These are phyloP conservation scores for Trypanosoma lewisi DNA, from an alignment of 208 protist species.

Conservation along the genomic window DNA sequence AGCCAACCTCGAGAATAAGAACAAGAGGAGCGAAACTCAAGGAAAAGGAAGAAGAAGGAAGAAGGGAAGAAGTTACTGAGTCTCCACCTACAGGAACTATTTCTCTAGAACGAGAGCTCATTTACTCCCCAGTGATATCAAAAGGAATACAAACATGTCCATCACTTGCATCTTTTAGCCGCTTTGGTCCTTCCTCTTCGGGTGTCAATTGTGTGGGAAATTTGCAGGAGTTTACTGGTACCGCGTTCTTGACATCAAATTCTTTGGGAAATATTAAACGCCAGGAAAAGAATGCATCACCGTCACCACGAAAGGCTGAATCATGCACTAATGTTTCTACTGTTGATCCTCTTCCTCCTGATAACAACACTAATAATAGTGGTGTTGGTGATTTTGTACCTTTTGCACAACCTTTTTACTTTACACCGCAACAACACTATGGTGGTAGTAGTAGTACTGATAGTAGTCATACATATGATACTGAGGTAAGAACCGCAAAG, in stretches of 20 bases:
- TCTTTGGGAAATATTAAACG: neutral
- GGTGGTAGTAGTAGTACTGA: neutral
- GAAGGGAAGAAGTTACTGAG: neutral
- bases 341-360: too few species aligned
- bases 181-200: neutral
- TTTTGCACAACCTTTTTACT: conserved; percentile 3
- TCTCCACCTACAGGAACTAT: neutral
- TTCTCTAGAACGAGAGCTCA: neutral
- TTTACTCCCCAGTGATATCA: conserved; percentile 5
- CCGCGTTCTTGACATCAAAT: neutral
- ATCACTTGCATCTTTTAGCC: neutral
- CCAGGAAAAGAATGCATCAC: neutral
- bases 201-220: neutral
- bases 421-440: conserved; percentile 15
- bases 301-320: neutral
- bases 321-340: neutral
- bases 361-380: too few species aligned
- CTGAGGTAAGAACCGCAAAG: neutral
- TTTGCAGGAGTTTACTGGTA: neutral
- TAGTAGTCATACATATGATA: neutral
- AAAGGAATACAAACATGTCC: neutral
- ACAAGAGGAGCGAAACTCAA: neutral
- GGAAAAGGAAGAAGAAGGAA: neutral
- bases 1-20: neutral
- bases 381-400: conserved; percentile 4